Percentiles rank a stretch among this genome's conserved stretches.
phyloP scores from a whole-genome alignment of 2,329 filamentous ascomycete species.

The Trichoderma sp. region DNA sequence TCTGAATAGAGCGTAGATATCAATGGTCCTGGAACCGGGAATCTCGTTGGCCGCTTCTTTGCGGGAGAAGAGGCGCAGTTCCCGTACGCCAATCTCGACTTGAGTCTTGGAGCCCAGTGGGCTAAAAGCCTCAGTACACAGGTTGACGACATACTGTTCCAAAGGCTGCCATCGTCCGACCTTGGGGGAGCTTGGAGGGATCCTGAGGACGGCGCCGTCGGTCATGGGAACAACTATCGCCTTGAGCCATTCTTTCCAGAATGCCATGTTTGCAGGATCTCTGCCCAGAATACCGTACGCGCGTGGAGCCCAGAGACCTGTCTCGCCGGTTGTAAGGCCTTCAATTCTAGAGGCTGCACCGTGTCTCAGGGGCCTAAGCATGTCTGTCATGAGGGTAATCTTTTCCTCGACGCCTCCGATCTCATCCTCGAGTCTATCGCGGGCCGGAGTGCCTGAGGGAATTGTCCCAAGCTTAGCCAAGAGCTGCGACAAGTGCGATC shows the following conservation, averaged over 20 bases:
- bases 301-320: slow-evolving; percentile 91
- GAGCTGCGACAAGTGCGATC: slow-evolving; percentile 86
- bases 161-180: slow-evolving; percentile 95
- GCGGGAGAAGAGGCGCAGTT: slow-evolving; percentile 86
- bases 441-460: slow-evolving; percentile 75
- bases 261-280: slow-evolving; percentile 78
- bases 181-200: slow-evolving; percentile 85
- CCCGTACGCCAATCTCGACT: slow-evolving; percentile 86
- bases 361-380: slow-evolving; percentile 87
- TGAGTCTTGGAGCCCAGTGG: slow-evolving; percentile 94
- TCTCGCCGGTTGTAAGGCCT: slow-evolving; percentile 91
- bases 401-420: slow-evolving; percentile 97
- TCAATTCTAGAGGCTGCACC: slow-evolving; percentile 97
- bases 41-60: slow-evolving; percentile 93
- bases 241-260: slow-evolving; percentile 99
- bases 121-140: slow-evolving; percentile 92
- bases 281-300: slow-evolving; percentile 91
- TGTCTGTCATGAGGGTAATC: slow-evolving; percentile 94
- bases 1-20: slow-evolving; percentile 90
- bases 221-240: slow-evolving; percentile 95
- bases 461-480: slow-evolving; percentile 79
- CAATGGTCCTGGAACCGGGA: slow-evolving; percentile 85
- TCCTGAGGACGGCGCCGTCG: slow-evolving; percentile 76
- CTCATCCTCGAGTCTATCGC: slow-evolving; percentile 86
- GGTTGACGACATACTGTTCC: slow-evolving; percentile 94